Conservation (phyloP, 345 rosid genomes). For the Adansonia digitata region DNA sequence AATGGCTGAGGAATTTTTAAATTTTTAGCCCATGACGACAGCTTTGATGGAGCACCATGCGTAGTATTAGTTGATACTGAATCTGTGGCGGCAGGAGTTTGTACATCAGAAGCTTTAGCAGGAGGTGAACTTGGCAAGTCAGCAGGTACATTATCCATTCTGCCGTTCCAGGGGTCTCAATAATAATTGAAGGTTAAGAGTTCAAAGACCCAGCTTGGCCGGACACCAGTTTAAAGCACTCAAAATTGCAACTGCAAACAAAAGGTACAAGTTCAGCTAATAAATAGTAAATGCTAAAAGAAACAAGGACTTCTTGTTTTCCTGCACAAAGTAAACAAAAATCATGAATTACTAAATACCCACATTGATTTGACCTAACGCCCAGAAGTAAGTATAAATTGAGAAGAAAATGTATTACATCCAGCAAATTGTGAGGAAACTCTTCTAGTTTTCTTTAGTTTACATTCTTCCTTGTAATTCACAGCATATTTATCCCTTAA, state of each 20-base stretch:
- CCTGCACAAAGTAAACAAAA: not conserved
- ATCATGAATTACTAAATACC: not conserved
- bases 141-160: conserved; percentile 47
- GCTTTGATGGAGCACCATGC: conserved; percentile 49
- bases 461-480: not conserved
- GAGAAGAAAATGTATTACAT: not conserved
- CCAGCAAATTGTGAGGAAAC: not conserved
- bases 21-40: conserved; percentile 66
- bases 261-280: not conserved
- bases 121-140: conserved; percentile 41
- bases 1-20: conserved; percentile 71
- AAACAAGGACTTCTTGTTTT: not conserved
- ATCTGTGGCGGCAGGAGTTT: conserved; percentile 33
- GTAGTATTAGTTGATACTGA: conserved; percentile 35
- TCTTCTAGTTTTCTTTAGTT: not conserved
- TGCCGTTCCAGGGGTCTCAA: conserved; percentile 3
- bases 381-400: not conserved
- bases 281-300: not conserved
- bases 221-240: not conserved
- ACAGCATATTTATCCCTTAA: not conserved
- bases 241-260: conserved; percentile 14
- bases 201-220: conserved; percentile 14
- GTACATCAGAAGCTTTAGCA: conserved; percentile 35
- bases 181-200: conserved; percentile 8
- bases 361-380: not conserved